These are phyloP conservation scores for Globisporangium mamillatum DNA, from an alignment of 352 stramenopile genomes.

Conservation along the genomic window DNA sequence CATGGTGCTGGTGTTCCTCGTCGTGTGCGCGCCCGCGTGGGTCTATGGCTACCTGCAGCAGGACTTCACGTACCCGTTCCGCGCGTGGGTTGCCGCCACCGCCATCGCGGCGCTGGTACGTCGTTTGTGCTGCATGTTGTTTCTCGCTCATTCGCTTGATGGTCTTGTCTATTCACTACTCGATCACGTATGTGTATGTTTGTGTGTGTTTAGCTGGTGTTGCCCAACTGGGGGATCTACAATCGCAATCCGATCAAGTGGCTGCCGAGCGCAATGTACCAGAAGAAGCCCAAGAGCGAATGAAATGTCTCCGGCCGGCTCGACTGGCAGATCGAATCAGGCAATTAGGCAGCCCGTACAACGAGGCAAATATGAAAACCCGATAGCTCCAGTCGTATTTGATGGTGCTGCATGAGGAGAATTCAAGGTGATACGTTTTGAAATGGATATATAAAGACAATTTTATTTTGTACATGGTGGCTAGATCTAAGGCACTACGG, in stretches of 20 bases:
- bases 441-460: constrained; percentile 11
- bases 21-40: constrained; percentile 80
- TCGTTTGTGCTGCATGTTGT: neutral
- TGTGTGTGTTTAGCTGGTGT: constrained; percentile 38
- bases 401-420: neutral
- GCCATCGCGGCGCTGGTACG: constrained; percentile 56
- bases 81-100: constrained; percentile 66
- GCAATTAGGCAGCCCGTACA: neutral
- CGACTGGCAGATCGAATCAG: neutral
- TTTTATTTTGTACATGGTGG: constrained; percentile 10
- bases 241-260: constrained; percentile 84
- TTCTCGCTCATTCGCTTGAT: neutral
- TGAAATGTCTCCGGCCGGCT: constrained; percentile 1
- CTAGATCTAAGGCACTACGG: neutral
- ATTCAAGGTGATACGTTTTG: neutral
- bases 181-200: neutral
- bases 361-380: neutral
- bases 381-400: neutral
- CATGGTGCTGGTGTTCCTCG: constrained; percentile 59
- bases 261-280: constrained; percentile 73
- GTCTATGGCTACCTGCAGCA: constrained; percentile 83
- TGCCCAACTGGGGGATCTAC: constrained; percentile 84
- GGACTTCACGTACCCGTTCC: constrained; percentile 77
- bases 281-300: constrained; percentile 49
- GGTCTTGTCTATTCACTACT: neutral